Base-by-base conservation (phyloP, 306 rosid genomes). In the Echinosophora koreensis region DNA sequence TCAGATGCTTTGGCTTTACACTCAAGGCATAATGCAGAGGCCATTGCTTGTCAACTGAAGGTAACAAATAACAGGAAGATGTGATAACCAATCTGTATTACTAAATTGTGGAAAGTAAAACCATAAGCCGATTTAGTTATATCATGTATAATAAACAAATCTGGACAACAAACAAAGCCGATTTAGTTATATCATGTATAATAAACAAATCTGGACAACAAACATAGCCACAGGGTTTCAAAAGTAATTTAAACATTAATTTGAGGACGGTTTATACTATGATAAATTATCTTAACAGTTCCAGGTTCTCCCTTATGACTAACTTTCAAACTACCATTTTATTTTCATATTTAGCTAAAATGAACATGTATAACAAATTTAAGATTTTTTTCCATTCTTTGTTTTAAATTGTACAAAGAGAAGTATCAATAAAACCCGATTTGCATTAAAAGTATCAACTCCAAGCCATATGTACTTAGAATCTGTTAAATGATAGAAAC, bases 1-100 rank as follows among this genome's bases (percentile, higher is more conserved):
- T 89, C 50, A 71, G 67, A 52, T 80, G 79, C 81, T 17, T 76
- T 15, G 90, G 88, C 83, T 77, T 87, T 71, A 72, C 84, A 75
- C 51, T 81, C 65, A 76, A 71, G 73, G 87, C 37, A 80, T 73
- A 81, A 71, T 42, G 61, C 42, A 44, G 87, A 68, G 76, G 79
- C 92, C 96, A 81, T 84, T 80, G 85, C 75, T 76, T 80, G 63
- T 86, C 87, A 85, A 78, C 94, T 89, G 75, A 73, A 59, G 66
- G 74, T 22, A 17, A 71, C 28, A 73, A 71, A 60, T 46, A 68
- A 59, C 12, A 68, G 38, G 32, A 77, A 30, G 6, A 60, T 69
- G 42, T 50, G 1, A 37, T 52, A 76, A 39, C 13, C 52, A 51
- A 73, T 9, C 35, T 61, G 51, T 16, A 62, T 49, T 18, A 72